Evolutionary conservation across 78 protist species (phyloP).

Genomic region (Dictyostelium purpureum): DNA sequence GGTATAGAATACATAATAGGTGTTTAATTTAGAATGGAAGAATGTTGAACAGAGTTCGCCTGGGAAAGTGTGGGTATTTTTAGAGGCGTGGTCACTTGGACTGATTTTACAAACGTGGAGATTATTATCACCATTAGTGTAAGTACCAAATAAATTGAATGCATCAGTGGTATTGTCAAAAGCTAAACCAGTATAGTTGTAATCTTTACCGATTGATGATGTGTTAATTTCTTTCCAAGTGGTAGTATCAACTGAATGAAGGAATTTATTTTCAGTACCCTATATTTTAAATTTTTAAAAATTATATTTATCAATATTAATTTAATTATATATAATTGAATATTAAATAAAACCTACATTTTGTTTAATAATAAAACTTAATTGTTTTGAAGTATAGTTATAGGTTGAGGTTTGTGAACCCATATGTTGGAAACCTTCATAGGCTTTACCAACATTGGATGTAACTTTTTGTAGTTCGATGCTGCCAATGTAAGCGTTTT

Average conservation of each 20-base stretch:
- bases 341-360: no score
- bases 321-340: no score
- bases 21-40: neutral
- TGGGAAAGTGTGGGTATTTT: neutral
- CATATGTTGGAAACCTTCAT: neutral
- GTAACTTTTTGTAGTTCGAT: neutral
- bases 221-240: neutral
- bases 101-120: neutral
- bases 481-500: neutral
- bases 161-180: neutral
- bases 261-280: neutral
- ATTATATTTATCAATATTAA: no score
- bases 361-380: neutral
- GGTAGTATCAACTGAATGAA: neutral
- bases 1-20: neutral
- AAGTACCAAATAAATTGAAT: neutral
- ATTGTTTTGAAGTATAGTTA: neutral
- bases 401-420: neutral
- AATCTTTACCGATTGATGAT: neutral
- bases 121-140: neutral
- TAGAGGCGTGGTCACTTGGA: neutral
- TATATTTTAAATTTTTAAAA: no score
- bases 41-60: neutral
- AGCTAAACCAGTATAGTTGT: neutral
- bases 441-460: neutral